These are phyloP conservation scores for Cymbopogon citratus DNA, from an alignment of 176 grass and related monocot species.

Conservation along the genomic window DNA sequence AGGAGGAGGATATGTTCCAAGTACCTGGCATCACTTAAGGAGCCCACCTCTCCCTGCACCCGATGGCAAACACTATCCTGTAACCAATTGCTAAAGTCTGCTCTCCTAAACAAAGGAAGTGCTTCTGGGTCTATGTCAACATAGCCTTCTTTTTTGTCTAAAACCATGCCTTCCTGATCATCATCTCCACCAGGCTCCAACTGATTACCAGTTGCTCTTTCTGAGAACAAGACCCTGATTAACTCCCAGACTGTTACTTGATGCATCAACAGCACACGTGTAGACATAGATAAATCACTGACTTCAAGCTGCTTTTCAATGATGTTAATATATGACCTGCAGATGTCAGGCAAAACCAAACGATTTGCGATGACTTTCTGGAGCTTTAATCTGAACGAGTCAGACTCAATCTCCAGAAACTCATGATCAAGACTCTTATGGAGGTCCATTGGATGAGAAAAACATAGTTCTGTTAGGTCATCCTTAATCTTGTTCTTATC, in stretches of 20 bases:
- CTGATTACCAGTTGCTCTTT: constrained; percentile 40
- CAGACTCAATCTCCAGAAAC: constrained; percentile 39
- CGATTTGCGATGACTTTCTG: constrained; percentile 60
- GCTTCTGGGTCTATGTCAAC: constrained; percentile 66
- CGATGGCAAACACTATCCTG: constrained; percentile 82
- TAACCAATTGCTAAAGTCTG: constrained; percentile 83
- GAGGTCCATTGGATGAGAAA: constrained; percentile 59
- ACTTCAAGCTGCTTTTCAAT: constrained; percentile 78
- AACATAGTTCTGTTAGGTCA: constrained; percentile 65
- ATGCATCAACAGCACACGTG: constrained; percentile 69
- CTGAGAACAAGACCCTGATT: constrained; percentile 80
- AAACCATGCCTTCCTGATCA: constrained; percentile 68
- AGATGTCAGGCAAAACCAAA: constrained; percentile 72
- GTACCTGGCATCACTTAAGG: constrained; percentile 70
- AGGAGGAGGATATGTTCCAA: constrained; percentile 81
- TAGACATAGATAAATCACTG: constrained; percentile 55
- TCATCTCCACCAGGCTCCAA: constrained; percentile 43
- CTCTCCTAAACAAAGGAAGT: constrained; percentile 76
- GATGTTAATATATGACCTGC: constrained; percentile 65
- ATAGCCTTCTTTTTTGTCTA: constrained; percentile 72
- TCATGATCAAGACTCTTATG: constrained; percentile 67
- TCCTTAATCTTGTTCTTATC: constrained; percentile 53
- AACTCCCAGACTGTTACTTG: constrained; percentile 84
- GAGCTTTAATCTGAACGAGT: constrained; percentile 61
- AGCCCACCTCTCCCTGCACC: constrained; percentile 70